These are phyloP conservation scores for Diaporthe vexans DNA, from an alignment of 2,329 filamentous ascomycete genomes.

Conservation along the genomic window DNA sequence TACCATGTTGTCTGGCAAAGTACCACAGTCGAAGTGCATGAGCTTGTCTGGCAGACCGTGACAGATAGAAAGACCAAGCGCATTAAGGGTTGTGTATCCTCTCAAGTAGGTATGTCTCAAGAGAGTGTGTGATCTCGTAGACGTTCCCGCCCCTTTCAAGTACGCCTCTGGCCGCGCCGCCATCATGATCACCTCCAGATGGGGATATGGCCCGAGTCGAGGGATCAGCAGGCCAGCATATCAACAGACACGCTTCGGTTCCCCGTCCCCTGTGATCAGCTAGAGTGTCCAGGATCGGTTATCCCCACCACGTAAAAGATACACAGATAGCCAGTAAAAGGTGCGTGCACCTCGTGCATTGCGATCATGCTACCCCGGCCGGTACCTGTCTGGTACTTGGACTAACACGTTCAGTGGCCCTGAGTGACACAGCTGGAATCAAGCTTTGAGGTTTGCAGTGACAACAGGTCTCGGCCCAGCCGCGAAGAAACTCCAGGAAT, in stretches of 20 bases:
- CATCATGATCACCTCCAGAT: neutral
- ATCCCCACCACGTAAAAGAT: neutral
- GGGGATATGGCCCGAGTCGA: neutral
- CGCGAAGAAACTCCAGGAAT: slow-evolving; percentile 8
- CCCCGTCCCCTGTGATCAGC: neutral
- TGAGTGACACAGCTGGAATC: slow-evolving; percentile 15
- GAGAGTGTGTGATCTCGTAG: neutral
- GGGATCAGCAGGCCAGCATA: slow-evolving; percentile 1
- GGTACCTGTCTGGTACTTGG: slow-evolving; percentile 19
- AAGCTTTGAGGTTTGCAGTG: slow-evolving; percentile 21
- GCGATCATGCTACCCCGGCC: neutral
- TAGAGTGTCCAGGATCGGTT: neutral
- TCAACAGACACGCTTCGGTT: slow-evolving; percentile 4
- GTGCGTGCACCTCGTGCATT: slow-evolving; percentile 1
- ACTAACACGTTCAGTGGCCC: neutral
- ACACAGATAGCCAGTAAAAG: neutral
- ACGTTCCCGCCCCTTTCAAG: neutral
- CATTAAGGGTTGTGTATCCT: neutral
- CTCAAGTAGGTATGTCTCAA: neutral
- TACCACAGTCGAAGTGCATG: slow-evolving; percentile 11
- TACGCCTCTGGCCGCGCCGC: neutral
- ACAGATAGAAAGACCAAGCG: neutral
- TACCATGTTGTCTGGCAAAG: neutral
- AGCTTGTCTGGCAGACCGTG: neutral
- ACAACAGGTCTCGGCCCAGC: slow-evolving; percentile 14